phyloP scores from a whole-genome alignment of 768 basidiomycete genomes.

The Baorangia bicolor region DNA sequence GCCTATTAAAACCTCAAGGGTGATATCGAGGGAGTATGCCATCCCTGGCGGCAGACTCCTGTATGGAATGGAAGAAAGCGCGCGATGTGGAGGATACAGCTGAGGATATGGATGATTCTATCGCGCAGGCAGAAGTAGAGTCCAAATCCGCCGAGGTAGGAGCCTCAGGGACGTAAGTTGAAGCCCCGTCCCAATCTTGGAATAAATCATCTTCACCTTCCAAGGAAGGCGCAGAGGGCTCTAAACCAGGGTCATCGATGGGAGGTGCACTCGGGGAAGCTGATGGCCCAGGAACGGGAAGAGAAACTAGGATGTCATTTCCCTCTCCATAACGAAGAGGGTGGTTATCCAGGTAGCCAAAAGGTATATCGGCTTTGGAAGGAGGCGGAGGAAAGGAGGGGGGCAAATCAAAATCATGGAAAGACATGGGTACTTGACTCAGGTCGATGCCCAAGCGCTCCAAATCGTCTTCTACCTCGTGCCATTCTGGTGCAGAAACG shows the following conservation, averaged over 20 bases:
- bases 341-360: slow-evolving; percentile 35
- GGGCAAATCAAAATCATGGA: slow-evolving; percentile 6
- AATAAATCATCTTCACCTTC: slow-evolving; percentile 24
- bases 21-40: slow-evolving; percentile 30
- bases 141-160: background rate
- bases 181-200: slow-evolving; percentile 22
- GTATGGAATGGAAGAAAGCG: slow-evolving; percentile 4
- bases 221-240: slow-evolving; percentile 49
- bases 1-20: slow-evolving; percentile 20
- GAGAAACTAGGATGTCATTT: slow-evolving; percentile 34
- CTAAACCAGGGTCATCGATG: slow-evolving; percentile 26
- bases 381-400: slow-evolving; percentile 35
- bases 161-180: slow-evolving; percentile 1
- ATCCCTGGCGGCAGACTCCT: slow-evolving; percentile 6
- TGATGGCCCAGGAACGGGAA: slow-evolving; percentile 39
- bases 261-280: slow-evolving; percentile 34
- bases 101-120: background rate
- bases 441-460: slow-evolving; percentile 11
- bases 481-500: slow-evolving; percentile 54
- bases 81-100: background rate
- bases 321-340: slow-evolving; percentile 36
- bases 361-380: slow-evolving; percentile 41
- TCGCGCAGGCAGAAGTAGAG: background rate
- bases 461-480: slow-evolving; percentile 48
- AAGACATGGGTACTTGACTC: slow-evolving; percentile 6